Evolutionary conservation across 2,329 filamentous ascomycete genomes (phyloP), one percentile per base, ranked within the genome.

Genomic region (Coniochaeta sp.): DNA sequence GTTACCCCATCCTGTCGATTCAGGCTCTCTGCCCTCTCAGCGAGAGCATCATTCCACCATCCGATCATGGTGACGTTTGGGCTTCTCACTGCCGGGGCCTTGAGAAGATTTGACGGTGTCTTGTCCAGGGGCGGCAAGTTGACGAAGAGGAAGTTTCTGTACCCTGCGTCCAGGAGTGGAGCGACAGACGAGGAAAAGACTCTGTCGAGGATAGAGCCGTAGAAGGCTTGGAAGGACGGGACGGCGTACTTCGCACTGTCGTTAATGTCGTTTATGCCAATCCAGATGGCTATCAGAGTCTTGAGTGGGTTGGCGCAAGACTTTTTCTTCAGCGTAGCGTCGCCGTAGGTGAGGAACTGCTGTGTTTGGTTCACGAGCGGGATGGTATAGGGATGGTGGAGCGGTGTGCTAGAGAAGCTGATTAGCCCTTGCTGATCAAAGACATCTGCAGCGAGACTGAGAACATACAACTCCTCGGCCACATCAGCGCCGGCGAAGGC

Each of bases 181-280:
- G 73, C 67, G 9, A 80, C 71, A 17, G 74, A 3, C 73, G 71
- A 62, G 54, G 54, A 22, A 31, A 57, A 57, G 54, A 57, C 19
- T 6, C 31, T 14, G 31, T 57, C 54, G n/a, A 57, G n/a, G 31
- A 57, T 57, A 31, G 54, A 57, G 31, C 31, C 34, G 54, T 57
- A 57, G 16, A 81, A 82, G 12, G 73, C 70, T 14, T n/a, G 8
- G 54, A 57, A 57, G 28, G 54, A 57, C 17, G 54, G 54, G 31
- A 77, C 69, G 14, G 64, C 72, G 34, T 75, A 76, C 44, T 76
- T 74, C 16, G 70, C 72, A 7, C 76, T 76, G 65, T 85, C 81
- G 63, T 73, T 75, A 62, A 85, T 81, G 60, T 85, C 82, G 66
- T 85, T 85, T 61, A 84, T 75, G 1, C 80, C 82, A 54, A 84